A percentile compares a stretch with the other conserved stretches of the same genome.
Conservation (phyloP, 768 basidiomycete species). For the Lentinus tigrinus region DNA sequence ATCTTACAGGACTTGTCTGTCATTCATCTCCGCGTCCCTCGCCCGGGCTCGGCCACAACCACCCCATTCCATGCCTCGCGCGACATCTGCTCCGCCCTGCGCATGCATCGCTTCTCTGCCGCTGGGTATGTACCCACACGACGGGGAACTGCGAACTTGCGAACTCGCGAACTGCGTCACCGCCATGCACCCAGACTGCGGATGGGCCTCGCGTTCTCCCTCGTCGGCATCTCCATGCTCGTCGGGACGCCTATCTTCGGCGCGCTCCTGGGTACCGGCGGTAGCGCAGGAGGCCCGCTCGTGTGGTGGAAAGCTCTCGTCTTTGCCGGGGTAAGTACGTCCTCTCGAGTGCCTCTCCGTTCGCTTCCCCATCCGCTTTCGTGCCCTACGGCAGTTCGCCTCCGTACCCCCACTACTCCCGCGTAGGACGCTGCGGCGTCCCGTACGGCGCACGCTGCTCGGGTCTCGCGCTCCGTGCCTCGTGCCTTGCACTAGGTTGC, state of each 20-base stretch:
- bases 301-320: slow-evolving; percentile 21
- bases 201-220: slow-evolving; percentile 24
- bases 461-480: neutral
- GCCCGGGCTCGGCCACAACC: neutral
- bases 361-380: neutral
- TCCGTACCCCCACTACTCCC: no score
- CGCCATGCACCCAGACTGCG: slow-evolving; percentile 19
- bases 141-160: no score
- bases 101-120: no score
- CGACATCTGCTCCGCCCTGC: no score
- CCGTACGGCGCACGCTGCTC: no score
- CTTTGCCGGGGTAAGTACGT: slow-evolving; percentile 26
- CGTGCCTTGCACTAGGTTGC: neutral
- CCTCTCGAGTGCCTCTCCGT: neutral
- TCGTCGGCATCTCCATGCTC: slow-evolving; percentile 22
- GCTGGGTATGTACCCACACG: no score
- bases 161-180: no score
- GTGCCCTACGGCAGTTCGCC: neutral
- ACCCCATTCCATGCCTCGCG: no score
- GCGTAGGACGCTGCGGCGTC: neutral
- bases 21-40: neutral
- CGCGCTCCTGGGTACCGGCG: slow-evolving; percentile 17
- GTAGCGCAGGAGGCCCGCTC: slow-evolving; percentile 1
- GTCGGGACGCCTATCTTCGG: slow-evolving; percentile 25
- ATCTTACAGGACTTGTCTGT: neutral